Base-by-base conservation (phyloP, 2,329 filamentous ascomycete genomes). In the Pseudogymnoascus sp. region DNA sequence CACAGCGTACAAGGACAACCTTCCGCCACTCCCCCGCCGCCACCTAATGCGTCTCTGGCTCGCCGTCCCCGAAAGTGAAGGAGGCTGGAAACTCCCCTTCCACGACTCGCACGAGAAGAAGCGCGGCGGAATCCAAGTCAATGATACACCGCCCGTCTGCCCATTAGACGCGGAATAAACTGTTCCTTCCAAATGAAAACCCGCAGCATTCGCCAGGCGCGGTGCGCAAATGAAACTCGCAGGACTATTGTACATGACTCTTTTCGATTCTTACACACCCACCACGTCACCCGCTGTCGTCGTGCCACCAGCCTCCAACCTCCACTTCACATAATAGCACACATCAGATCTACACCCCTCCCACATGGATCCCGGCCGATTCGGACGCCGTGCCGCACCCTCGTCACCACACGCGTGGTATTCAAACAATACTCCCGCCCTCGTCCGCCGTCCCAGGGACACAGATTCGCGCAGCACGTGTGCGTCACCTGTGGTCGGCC, bases 1-100 rank as follows among this genome's bases (percentile, higher is more conserved):
- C 55, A 95, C 90, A 0, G 88, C 81, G 26, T 95, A 95, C 74
- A 88, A 78, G 64, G 88, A 90, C 67, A 79, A 82, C 71, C 80
- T 81, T 13, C 83, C 86, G 28, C 86, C 86, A 39, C 78, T 78
- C 19, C 88, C 89, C 0, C 76, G 89, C 34, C 79, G 91, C 48
- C 90, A 95, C 69, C 74, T 95, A 23, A 87, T 95, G 78, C 79
- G 91, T 48, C 74, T 95, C 65, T 96, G 91, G 91, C 75, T 96
- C 60, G 85, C 88, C 9, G 90, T 88, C 2, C 90, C 90, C 0
- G 87, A 92, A 74, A 78, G 74, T 19, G 90, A 95, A 72, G 91
- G 90, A 2, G 91, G 91, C 0, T 95, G 90, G 90, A 84, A 81
- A 58, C 73, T 95, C 72, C 90, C 90, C 0, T 92, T 92, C 74